Evolutionary conservation across 108 stramenopile species (phyloP).

Genomic region (Cafeteria roenbergensis): DNA sequence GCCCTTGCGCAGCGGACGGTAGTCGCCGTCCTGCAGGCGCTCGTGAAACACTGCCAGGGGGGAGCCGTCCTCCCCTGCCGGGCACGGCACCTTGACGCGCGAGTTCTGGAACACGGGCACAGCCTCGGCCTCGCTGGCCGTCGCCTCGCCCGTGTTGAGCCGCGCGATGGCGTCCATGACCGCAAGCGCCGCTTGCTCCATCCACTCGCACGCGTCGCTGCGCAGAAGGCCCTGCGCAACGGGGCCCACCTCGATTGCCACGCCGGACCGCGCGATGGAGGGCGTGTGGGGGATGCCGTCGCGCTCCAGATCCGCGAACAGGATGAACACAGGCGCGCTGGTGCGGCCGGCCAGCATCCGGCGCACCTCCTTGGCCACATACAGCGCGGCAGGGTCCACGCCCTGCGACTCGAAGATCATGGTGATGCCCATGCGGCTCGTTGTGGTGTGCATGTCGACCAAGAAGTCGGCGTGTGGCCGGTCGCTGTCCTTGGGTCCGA

Average conservation of each 20-base stretch:
- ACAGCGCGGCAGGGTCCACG: not conserved
- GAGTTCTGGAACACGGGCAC: constrained; percentile 37
- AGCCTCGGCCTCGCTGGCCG: constrained; percentile 17
- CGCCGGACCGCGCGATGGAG: constrained; percentile 46
- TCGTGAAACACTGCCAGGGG: constrained; percentile 46
- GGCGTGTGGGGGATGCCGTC: constrained; percentile 51
- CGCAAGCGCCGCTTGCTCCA: constrained; percentile 40
- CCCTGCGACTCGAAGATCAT: constrained; percentile 44
- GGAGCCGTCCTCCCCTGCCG: constrained; percentile 44
- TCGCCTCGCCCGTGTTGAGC: constrained; percentile 31
- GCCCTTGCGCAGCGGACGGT: constrained; percentile 37
- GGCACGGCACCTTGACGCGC: constrained; percentile 59
- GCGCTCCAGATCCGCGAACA: constrained; percentile 14
- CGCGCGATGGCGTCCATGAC: constrained; percentile 50
- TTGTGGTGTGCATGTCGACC: constrained; percentile 64
- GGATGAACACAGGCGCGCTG: not conserved
- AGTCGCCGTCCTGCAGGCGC: constrained; percentile 61
- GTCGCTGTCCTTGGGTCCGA: constrained; percentile 49
- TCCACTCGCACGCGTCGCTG: constrained; percentile 60
- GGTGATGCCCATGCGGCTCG: constrained; percentile 61
- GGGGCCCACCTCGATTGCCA: constrained; percentile 65
- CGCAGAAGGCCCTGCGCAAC: constrained; percentile 61
- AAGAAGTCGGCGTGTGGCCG: constrained; percentile 45
- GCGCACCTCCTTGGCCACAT: not conserved
- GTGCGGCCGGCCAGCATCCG: too few relatives aligned